phyloP scores from a whole-genome alignment of 495 filamentous ascomycete species.

The Penicillium steckii region DNA sequence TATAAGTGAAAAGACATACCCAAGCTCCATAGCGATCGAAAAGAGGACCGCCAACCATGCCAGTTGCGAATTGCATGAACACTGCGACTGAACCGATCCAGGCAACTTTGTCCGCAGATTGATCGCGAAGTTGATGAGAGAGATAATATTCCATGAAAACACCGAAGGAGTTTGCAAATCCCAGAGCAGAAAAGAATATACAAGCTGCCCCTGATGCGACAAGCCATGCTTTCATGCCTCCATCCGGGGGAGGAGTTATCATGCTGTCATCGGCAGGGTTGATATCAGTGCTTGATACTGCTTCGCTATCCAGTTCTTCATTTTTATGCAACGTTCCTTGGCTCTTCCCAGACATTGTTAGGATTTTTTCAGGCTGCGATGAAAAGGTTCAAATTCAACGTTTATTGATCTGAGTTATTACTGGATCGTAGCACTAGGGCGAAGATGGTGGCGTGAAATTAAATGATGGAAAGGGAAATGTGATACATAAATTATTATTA shows the following conservation, averaged over 20 bases:
- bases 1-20: too few species aligned
- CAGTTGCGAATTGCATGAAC: conserved; percentile 49
- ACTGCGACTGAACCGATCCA: conserved; percentile 57
- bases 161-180: conserved; percentile 56
- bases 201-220: conserved; percentile 26
- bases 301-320: too few species aligned
- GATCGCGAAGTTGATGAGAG: conserved; percentile 40
- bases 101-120: conserved; percentile 45
- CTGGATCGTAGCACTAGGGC: too few species aligned
- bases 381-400: background rate
- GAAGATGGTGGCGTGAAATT: too few species aligned
- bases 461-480: too few species aligned
- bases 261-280: conserved; percentile 5
- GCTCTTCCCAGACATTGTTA: too few species aligned
- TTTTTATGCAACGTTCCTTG: too few species aligned
- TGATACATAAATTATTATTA: too few species aligned
- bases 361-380: background rate
- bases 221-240: conserved; percentile 33
- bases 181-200: conserved; percentile 35
- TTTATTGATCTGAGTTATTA: too few species aligned
- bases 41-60: conserved; percentile 23
- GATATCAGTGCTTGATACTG: background rate
- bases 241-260: conserved; percentile 20
- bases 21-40: conserved; percentile 9
- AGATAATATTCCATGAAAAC: conserved; percentile 55